Evolutionary conservation across 2,329 filamentous ascomycete genomes (phyloP), one percentile per base, ranked within the genome.

Genomic region (Hymenoscyphus infarciens): DNA sequence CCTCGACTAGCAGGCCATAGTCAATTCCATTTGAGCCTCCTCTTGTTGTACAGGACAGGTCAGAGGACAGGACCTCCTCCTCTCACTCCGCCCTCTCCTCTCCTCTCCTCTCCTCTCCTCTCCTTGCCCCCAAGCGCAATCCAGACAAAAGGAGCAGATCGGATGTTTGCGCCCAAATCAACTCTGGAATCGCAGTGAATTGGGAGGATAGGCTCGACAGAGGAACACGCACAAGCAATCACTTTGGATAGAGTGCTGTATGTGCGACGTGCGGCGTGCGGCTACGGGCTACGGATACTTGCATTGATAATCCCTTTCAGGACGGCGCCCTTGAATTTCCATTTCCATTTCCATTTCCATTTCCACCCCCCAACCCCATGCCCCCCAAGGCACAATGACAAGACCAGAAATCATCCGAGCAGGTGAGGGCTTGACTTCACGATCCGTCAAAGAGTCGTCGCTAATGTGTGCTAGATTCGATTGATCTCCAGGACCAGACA

Each of bases 401-500:
- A 77, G 82, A 68, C 82, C 82, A 69, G 79, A 82, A 62, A 82
- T 83, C 62, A 82, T 84, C 67, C 76, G 82, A 76, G 81, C 81
- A 72, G 82, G 82, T 83, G 76, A 66, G 49, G 8, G 35, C 16
- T 31, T 22, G n/a, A 3, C 2, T 10, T 25, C 31, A n/a, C 15
- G 16, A 49, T 33, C 8, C n/a, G 2, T 33, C 38, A 19, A 13
- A 19, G 19, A 10, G 42, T 35, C 5, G 8, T 22, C 11, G 19
- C 70, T 75, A 69, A 75, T 70, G 52, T 59, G 63, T 64, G 56
- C 63, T 77, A 96, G 94, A 98, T 80, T 96, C 94, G 66, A 90
- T 97, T 78, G 95, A 98, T 79, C 87, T 98, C 59, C 95, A 98
- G 83, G 86, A 92, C 77, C 90, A 87, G 73, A 81, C 88, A 73